Evolutionary conservation across 2,329 filamentous ascomycete species (phyloP).

Genomic region (Neopestalotiopsis clavispora): DNA sequence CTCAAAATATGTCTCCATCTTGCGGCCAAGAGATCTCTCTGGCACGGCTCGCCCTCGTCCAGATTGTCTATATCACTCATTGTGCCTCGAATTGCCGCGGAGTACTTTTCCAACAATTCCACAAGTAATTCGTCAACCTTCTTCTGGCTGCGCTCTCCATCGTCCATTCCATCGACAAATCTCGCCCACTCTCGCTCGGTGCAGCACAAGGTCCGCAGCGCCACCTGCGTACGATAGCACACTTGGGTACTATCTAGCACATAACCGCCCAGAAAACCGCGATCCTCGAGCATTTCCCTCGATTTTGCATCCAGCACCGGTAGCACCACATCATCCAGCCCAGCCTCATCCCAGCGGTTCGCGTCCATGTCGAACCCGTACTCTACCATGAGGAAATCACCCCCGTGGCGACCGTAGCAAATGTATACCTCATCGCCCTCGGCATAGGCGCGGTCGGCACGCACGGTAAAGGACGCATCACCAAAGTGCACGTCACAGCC

Average conservation of each 20-base stretch:
- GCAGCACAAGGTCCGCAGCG: slow-evolving; percentile 47
- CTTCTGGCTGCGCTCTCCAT: slow-evolving; percentile 47
- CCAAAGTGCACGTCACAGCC: slow-evolving; percentile 60
- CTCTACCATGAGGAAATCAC: slow-evolving; percentile 75
- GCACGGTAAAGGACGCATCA: slow-evolving; percentile 57
- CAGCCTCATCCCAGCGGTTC: slow-evolving; percentile 58
- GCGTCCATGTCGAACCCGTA: slow-evolving; percentile 58
- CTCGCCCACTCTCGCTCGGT: slow-evolving; percentile 47
- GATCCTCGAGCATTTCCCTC: slow-evolving; percentile 45
- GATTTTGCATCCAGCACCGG: slow-evolving; percentile 40
- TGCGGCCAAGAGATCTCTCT: slow-evolving; percentile 41
- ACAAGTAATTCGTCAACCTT: slow-evolving; percentile 44
- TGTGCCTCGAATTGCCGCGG: slow-evolving; percentile 35
- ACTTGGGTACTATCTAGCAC: slow-evolving; percentile 53
- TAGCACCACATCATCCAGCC: slow-evolving; percentile 52
- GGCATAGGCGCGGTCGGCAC: slow-evolving; percentile 53
- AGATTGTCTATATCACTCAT: slow-evolving; percentile 36
- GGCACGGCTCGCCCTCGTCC: slow-evolving; percentile 36
- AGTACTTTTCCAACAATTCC: slow-evolving; percentile 43
- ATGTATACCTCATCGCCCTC: slow-evolving; percentile 70
- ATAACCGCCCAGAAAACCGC: slow-evolving; percentile 56
- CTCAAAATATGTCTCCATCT: slow-evolving; percentile 53
- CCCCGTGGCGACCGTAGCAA: slow-evolving; percentile 72
- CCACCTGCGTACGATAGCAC: slow-evolving; percentile 62
- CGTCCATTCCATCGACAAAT: slow-evolving; percentile 52